Conservation (phyloP, 2,329 filamentous ascomycete genomes). For the Phoma herbarum region DNA sequence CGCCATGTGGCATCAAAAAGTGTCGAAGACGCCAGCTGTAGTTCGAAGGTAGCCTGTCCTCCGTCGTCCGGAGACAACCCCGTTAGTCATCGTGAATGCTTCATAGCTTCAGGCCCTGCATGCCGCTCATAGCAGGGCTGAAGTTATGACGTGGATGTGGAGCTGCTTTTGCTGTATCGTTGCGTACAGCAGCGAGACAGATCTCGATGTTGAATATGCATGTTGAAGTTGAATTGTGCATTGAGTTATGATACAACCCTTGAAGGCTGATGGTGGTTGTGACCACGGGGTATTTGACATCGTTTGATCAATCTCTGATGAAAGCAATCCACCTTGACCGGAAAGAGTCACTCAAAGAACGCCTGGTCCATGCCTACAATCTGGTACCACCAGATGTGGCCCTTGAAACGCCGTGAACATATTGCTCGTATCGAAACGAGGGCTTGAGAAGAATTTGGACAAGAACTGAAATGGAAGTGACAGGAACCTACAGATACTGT, state of each 20-base stretch:
- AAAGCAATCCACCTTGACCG: not conserved
- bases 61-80: not conserved
- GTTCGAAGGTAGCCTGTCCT: not conserved
- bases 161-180: not conserved
- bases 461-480: not conserved
- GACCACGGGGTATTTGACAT: constrained; percentile 15
- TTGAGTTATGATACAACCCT: constrained; percentile 4
- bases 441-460: not conserved
- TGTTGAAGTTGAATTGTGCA: not conserved
- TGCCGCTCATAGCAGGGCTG: not conserved
- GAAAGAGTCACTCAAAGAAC: not conserved
- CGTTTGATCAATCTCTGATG: constrained; percentile 2
- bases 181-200: not conserved
- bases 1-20: not conserved
- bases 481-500: not conserved
- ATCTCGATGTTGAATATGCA: not conserved
- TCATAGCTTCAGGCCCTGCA: not conserved
- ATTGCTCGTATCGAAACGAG: not conserved
- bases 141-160: not conserved
- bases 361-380: constrained; percentile 8
- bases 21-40: not conserved
- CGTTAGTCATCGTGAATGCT: not conserved
- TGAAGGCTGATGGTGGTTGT: not conserved
- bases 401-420: constrained; percentile 7
- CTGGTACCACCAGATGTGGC: constrained; percentile 11